These are phyloP conservation scores for Phaeoacremonium minimum DNA, from an alignment of 2,329 filamentous ascomycete genomes.

Conservation along the genomic window DNA sequence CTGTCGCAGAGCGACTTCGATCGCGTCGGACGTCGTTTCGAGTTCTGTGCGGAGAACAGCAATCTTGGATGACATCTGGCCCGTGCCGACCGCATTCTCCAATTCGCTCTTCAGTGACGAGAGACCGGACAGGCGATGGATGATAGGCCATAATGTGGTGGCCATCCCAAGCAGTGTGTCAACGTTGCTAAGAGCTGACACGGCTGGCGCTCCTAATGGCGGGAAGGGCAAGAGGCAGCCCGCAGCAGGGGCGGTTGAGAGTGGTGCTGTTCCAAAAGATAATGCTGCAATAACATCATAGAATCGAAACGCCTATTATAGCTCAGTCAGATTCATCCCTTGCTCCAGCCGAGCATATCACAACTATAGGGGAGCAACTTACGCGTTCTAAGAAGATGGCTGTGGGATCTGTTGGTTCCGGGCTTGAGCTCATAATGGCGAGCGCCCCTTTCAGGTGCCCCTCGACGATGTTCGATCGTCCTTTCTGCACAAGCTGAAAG, in stretches of 20 bases:
- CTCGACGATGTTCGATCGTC: conserved; percentile 55
- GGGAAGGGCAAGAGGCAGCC: conserved; percentile 42
- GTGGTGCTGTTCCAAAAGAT: conserved; percentile 54
- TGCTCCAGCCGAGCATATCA: too few relatives aligned
- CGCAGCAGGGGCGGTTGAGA: conserved; percentile 44
- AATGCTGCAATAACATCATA: conserved; percentile 63
- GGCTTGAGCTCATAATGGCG: conserved; percentile 51
- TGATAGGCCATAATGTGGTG: conserved; percentile 59
- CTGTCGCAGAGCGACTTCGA: conserved; percentile 48
- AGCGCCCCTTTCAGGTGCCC: conserved; percentile 59
- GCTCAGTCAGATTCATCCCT: conserved; percentile 15
- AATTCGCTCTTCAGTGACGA: conserved; percentile 48
- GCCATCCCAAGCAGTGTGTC: conserved; percentile 59
- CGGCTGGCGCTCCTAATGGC: conserved; percentile 36
- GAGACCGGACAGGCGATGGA: conserved; percentile 55
- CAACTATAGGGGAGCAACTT: too few relatives aligned
- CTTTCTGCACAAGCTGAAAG: conserved; percentile 54
- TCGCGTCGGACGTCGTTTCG: conserved; percentile 45
- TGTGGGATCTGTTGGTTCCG: conserved; percentile 42
- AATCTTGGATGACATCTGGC: conserved; percentile 34
- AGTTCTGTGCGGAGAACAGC: conserved; percentile 46
- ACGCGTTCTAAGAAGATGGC: conserved; percentile 57
- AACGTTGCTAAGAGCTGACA: conserved; percentile 45
- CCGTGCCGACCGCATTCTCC: conserved; percentile 32
- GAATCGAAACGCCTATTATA: conserved; percentile 61